phyloP scores from a whole-genome alignment of 2,329 filamentous ascomycete species.

The Diaporthe vaccinii region DNA sequence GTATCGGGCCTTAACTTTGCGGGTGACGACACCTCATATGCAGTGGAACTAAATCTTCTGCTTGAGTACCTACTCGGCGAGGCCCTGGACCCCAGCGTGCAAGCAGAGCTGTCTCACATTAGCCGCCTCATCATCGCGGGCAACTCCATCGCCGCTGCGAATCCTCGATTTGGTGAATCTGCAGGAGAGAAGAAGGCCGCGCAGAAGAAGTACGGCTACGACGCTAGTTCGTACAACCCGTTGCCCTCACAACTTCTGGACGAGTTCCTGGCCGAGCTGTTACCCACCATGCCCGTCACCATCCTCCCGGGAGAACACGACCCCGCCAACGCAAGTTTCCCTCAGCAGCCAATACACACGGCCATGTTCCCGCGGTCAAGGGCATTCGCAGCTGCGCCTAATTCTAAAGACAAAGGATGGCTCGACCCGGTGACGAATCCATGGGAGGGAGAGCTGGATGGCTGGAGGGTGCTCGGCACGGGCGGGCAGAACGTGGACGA shows the following conservation, averaged over 20 bases:
- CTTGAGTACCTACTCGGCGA: slow-evolving; percentile 92
- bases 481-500: slow-evolving; percentile 95
- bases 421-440: slow-evolving; percentile 94
- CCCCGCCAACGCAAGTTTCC: slow-evolving; percentile 89
- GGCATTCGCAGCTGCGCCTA: slow-evolving; percentile 70
- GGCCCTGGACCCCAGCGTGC: slow-evolving; percentile 71
- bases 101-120: slow-evolving; percentile 75
- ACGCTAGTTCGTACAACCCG: slow-evolving; percentile 88
- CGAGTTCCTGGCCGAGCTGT: slow-evolving; percentile 81
- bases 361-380: slow-evolving; percentile 89
- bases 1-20: slow-evolving; percentile 91
- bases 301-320: slow-evolving; percentile 87
- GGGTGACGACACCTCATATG: slow-evolving; percentile 78
- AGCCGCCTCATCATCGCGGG: slow-evolving; percentile 91
- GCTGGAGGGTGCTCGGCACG: slow-evolving; percentile 88
- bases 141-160: slow-evolving; percentile 77
- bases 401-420: slow-evolving; percentile 72
- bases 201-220: slow-evolving; percentile 93
- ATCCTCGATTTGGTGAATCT: slow-evolving; percentile 37
- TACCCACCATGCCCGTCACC: slow-evolving; percentile 90
- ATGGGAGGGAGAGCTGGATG: slow-evolving; percentile 90
- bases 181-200: slow-evolving; percentile 55
- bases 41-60: slow-evolving; percentile 81
- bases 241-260: slow-evolving; percentile 88
- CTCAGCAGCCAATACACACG: slow-evolving; percentile 92